These are phyloP conservation scores for Colletotrichum salicis DNA, from an alignment of 2,329 filamentous ascomycete species.

Conservation along the genomic window DNA sequence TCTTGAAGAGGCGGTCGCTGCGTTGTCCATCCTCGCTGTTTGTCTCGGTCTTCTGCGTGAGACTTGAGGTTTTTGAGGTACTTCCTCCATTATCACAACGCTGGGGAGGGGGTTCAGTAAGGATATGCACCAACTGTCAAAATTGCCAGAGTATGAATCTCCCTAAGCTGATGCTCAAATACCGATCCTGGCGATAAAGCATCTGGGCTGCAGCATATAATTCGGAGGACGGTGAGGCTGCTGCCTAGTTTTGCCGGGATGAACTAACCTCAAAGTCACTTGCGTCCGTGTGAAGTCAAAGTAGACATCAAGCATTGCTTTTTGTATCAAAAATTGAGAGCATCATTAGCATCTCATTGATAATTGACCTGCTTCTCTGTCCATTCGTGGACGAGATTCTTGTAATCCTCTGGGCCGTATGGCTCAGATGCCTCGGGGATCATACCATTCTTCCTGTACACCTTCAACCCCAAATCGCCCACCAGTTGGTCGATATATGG, in stretches of 20 bases:
- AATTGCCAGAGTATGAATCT: neutral
- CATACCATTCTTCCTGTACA: constrained; percentile 64
- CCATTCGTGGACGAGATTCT: constrained; percentile 65
- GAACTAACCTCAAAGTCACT: neutral
- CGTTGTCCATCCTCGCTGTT: neutral
- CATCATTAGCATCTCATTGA: neutral
- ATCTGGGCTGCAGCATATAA: too few relatives aligned
- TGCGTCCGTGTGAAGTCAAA: neutral
- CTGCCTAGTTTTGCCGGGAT: constrained; percentile 11
- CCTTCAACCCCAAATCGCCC: constrained; percentile 70
- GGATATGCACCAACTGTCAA: too few relatives aligned
- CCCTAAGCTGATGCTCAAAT: neutral
- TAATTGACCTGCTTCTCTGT: neutral
- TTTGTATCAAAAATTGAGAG: neutral
- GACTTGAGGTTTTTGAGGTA: neutral
- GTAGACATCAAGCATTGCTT: neutral
- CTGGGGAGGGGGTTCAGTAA: neutral
- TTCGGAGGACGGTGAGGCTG: neutral
- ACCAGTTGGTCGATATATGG: constrained; percentile 78
- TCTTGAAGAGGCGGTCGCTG: neutral
- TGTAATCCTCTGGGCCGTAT: constrained; percentile 70
- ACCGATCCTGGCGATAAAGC: neutral
- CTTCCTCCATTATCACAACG: neutral
- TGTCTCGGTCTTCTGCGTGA: constrained; percentile 21
- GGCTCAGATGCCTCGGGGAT: constrained; percentile 63